phyloP scores from a whole-genome alignment of 2,329 filamentous ascomycete species.

The Aspergillus latus region DNA sequence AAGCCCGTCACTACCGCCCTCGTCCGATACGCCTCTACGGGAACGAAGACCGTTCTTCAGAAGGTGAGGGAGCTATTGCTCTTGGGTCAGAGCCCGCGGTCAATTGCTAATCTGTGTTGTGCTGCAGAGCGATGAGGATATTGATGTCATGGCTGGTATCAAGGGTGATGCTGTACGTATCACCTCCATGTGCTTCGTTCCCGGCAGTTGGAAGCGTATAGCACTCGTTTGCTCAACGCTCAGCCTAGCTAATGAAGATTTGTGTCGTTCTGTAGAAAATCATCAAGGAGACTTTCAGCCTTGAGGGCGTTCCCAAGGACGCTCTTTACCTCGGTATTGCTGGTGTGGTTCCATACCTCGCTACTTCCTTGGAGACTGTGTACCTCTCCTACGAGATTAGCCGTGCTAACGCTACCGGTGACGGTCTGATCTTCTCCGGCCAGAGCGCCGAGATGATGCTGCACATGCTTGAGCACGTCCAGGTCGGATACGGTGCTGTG shows the following conservation, averaged over 20 bases:
- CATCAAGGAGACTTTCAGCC: conserved; percentile 68
- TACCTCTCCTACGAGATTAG: conserved; percentile 82
- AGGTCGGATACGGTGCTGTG: conserved; percentile 87
- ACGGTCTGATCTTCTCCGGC: conserved; percentile 64
- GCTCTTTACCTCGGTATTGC: conserved; percentile 69
- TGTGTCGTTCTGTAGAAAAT: conserved; percentile 50
- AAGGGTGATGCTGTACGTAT: conserved; percentile 59
- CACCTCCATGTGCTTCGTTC: conserved; percentile 4
- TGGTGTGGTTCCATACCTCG: conserved; percentile 81
- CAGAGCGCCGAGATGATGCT: conserved; percentile 72
- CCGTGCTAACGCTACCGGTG: conserved; percentile 61
- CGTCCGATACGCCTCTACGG: conserved; percentile 48
- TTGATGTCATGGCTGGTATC: conserved; percentile 55
- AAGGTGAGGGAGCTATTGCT: conserved; percentile 46
- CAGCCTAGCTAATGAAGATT: not conserved
- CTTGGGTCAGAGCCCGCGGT: conserved; percentile 33
- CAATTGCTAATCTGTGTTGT: conserved; percentile 51
- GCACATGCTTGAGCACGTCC: conserved; percentile 76
- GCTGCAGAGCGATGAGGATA: conserved; percentile 42
- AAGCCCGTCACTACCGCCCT: conserved; percentile 50
- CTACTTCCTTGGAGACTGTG: conserved; percentile 77
- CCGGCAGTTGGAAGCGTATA: not conserved
- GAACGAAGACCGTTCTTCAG: conserved; percentile 6
- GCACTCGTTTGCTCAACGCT: not conserved
- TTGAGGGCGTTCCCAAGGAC: conserved; percentile 65